phyloP scores from a whole-genome alignment of 164 flowering plant species.

The Nymphaea colorata region DNA sequence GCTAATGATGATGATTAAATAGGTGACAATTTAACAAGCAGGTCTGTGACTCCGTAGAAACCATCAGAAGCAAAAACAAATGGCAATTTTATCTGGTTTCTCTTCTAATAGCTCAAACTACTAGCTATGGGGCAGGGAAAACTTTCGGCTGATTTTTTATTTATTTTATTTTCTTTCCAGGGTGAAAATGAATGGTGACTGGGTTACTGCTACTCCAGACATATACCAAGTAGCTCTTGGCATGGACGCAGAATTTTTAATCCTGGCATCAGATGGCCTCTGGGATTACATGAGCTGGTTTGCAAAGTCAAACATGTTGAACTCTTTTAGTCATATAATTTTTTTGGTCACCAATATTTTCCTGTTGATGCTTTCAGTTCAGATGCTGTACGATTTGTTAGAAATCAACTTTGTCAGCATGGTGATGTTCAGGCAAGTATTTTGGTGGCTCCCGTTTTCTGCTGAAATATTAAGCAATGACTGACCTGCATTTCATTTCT shows the following conservation, averaged over 20 bases:
- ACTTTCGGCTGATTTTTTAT: background rate
- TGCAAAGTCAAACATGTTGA: conserved; percentile 1
- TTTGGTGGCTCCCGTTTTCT: background rate
- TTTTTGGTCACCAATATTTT: background rate
- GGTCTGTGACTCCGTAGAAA: background rate
- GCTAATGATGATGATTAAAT: background rate
- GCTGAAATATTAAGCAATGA: too few relatives aligned
- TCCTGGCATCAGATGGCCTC: conserved; percentile 92
- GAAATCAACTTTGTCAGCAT: conserved; percentile 74
- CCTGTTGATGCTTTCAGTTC: conserved; percentile 19
- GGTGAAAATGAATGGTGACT: conserved; percentile 52
- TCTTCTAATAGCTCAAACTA: too few relatives aligned
- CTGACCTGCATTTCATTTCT: conserved; percentile 5
- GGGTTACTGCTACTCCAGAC: conserved; percentile 75
- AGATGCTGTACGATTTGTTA: conserved; percentile 62
- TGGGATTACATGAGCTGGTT: conserved; percentile 98
- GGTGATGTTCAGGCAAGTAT: conserved; percentile 78
- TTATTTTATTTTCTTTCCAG: conserved; percentile 19
- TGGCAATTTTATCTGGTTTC: too few relatives aligned
- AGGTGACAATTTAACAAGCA: background rate
- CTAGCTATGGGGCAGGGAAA: too few relatives aligned
- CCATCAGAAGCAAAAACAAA: too few relatives aligned
- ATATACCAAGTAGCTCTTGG: conserved; percentile 50
- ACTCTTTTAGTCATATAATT: background rate
- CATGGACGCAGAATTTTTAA: conserved; percentile 65